A percentile compares a stretch with the other conserved stretches of the same genome.
Conservation (phyloP, 2,329 filamentous ascomycete genomes). For the Cyanodermella asteris region DNA sequence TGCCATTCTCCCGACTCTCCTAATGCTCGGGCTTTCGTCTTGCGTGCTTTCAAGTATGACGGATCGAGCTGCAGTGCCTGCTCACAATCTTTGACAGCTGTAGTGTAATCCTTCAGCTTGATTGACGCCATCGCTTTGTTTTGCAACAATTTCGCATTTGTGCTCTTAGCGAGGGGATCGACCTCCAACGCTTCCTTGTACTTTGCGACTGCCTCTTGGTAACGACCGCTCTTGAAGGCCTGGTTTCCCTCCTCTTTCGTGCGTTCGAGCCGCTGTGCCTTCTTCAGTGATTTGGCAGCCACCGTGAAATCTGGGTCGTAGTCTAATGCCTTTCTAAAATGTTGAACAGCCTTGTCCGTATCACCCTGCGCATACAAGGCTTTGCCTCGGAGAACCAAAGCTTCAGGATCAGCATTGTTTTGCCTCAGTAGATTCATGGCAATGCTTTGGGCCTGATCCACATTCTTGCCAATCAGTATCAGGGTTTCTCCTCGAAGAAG, state of each 20-base stretch:
- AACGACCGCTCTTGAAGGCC: conserved; percentile 70
- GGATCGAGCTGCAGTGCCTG: conserved; percentile 65
- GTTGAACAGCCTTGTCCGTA: conserved; percentile 81
- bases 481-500: conserved; percentile 81
- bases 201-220: conserved; percentile 59
- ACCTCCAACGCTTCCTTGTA: conserved; percentile 68
- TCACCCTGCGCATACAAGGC: conserved; percentile 81
- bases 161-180: conserved; percentile 72
- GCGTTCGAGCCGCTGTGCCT: conserved; percentile 75
- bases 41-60: conserved; percentile 70
- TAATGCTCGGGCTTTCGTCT: conserved; percentile 78
- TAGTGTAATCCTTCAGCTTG: conserved; percentile 63
- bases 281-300: conserved; percentile 69
- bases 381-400: conserved; percentile 68
- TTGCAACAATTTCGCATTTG: conserved; percentile 83
- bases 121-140: conserved; percentile 75
- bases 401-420: conserved; percentile 86
- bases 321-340: conserved; percentile 71
- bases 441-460: conserved; percentile 83
- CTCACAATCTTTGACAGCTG: conserved; percentile 70
- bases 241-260: conserved; percentile 87
- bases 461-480: conserved; percentile 75
- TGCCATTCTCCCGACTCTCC: conserved; percentile 81
- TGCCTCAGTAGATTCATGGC: conserved; percentile 67
- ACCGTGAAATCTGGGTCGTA: conserved; percentile 83